These are phyloP conservation scores for Aphelidium insulamus DNA, from an alignment of 371 early-diverging fungal species.

Conservation along the genomic window DNA sequence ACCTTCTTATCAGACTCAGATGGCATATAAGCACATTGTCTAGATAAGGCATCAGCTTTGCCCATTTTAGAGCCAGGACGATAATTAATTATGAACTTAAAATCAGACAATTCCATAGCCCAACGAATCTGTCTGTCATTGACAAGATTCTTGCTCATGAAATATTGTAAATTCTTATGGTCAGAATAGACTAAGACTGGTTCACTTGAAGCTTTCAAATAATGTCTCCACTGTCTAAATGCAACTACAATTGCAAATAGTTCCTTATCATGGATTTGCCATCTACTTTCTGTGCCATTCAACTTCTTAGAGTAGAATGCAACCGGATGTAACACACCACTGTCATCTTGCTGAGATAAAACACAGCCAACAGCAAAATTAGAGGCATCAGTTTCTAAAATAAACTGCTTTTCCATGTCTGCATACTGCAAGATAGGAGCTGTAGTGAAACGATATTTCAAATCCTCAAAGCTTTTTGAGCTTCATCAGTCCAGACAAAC, in stretches of 20 bases:
- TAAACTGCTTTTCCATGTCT: conserved; percentile 6
- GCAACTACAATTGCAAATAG: conserved; percentile 9
- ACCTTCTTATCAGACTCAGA: too few relatives aligned
- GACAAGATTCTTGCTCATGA: too few relatives aligned
- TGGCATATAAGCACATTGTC: too few relatives aligned
- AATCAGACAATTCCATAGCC: too few relatives aligned
- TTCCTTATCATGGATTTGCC: conserved; percentile 10
- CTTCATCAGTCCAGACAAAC: conserved; percentile 11
- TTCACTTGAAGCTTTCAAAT: neutral
- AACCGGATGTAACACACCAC: conserved; percentile 4
- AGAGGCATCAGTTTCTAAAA: conserved; percentile 23
- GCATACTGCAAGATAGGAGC: conserved; percentile 10
- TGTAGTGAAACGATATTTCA: conserved; percentile 12
- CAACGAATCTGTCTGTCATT: too few relatives aligned
- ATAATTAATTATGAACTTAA: too few relatives aligned
- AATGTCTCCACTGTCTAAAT: conserved; percentile 5
- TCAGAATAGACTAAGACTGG: too few relatives aligned
- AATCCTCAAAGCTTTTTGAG: conserved; percentile 8
- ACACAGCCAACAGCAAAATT: conserved; percentile 18
- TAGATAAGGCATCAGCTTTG: too few relatives aligned
- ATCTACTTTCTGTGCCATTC: conserved; percentile 6
- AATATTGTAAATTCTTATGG: too few relatives aligned
- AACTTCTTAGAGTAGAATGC: conserved; percentile 9
- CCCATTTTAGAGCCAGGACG: too few relatives aligned
- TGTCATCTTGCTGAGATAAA: conserved; percentile 10